Conservation (phyloP, 2,329 filamentous ascomycete genomes). For the Lachnellula hyalina region DNA sequence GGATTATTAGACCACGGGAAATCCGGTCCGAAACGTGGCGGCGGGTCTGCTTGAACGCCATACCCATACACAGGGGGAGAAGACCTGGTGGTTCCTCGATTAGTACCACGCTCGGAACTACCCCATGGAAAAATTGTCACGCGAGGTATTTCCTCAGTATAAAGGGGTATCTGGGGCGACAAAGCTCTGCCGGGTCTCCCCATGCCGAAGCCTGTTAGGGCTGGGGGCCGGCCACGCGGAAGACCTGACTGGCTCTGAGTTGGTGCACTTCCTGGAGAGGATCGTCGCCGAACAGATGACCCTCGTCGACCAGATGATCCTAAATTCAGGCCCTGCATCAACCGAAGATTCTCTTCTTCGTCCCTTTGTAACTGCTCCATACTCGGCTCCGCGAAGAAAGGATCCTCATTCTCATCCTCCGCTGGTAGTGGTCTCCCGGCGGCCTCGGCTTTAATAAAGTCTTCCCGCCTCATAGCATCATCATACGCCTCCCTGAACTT, state of each 20-base stretch:
- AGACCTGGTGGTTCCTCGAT: too few species aligned
- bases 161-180: neutral
- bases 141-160: neutral
- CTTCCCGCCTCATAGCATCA: neutral
- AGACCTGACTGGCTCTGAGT: too few species aligned
- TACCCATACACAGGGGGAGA: too few species aligned
- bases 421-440: neutral
- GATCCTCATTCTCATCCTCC: neutral
- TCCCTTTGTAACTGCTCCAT: neutral
- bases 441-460: neutral
- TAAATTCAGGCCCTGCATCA: neutral
- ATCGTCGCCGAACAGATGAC: neutral
- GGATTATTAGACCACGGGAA: too few species aligned
- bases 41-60: neutral
- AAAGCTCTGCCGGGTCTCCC: neutral
- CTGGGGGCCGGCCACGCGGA: neutral
- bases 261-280: too few species aligned
- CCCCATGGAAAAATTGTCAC: neutral
- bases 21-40: too few species aligned
- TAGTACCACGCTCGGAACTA: too few species aligned
- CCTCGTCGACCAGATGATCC: neutral
- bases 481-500: neutral
- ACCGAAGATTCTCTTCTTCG: neutral
- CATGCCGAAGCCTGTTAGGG: neutral
- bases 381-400: neutral